Evolutionary conservation across 2,329 filamentous ascomycete species (phyloP), one percentile per base, ranked within the genome.

Genomic region (Arthroderma sp.): DNA sequence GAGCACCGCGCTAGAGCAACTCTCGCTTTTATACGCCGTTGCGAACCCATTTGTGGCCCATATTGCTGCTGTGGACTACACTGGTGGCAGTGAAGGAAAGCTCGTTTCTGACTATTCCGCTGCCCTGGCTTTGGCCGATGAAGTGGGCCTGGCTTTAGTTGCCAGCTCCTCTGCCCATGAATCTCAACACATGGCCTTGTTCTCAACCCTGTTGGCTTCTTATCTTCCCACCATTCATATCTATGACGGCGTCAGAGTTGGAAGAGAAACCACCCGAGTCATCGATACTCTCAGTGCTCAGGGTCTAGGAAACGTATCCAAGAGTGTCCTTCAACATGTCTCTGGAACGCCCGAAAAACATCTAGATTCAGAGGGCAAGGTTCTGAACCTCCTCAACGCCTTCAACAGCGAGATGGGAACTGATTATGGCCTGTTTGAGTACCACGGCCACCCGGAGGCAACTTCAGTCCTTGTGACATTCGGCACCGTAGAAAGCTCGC

Each of bases 401-500:
- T 80, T 93, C 67, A 98, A 96, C 65, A 78, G 79, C 50, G 87
- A 96, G 69, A 79, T 98, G 27, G 91, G 89, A 47, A 96, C 91
- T 38, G 80, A 89, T 53, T 98, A 98, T 63, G 77, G 82, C 57
- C 78, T 86, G 5, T 98, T 96, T 56, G 91, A 98, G 68, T 98
- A 98, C 68, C 77, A 82, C 57, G 91, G 91, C 27, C 86, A 96
- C 60, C 70, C 77, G 40, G 70, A 78, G 37, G 78, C 91, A 3
- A 83, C 89, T 52, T 79, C 80, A 6, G 86, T 98, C 10, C 70
- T 96, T 31, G 87, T 96, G 29, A 84, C 86, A 38, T 95, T 98
- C 56, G 91, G 91, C 54, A 94, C 86, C 48, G 78, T 88, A 4
- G 91, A 98, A 69, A 79, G 85, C 9, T 87, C 91, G 55, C 70